Evolutionary conservation across 352 stramenopile genomes (phyloP), one percentile per base, ranked within the genome.

Genomic region (Pythium rishiriense): DNA sequence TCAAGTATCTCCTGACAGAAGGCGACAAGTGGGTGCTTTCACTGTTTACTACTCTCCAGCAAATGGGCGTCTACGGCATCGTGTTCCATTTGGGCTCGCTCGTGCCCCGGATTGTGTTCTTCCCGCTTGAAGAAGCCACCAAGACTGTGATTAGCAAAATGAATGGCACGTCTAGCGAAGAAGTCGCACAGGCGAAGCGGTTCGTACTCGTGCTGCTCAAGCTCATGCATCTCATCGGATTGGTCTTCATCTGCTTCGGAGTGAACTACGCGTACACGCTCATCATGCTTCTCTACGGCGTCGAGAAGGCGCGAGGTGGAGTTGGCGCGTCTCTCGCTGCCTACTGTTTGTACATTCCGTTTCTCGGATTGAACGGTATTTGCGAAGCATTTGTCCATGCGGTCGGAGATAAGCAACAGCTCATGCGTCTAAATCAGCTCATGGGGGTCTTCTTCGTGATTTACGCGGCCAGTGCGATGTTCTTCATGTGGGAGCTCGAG

Each of bases 1-100:
- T 99, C 68, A 99, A 99, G 78, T 98, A 99, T 75, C 65, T 97
- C 10, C 79, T 99, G 28, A 99, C 95, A 0, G 96, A 99, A 71
- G 97, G 93, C 19, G 96, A 99, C 76, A 97, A 97, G 69, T 97
- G 98, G 73, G 84, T 98, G 4, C 76, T 99, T 7, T 89, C 94
- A 15, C 64, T 89, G 4, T 86, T 97, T n/a, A 87, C 86, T 46
- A 88, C 83, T 49, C 85, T 93, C 43, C 85, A 98, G 72, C 82
- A 98, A 66, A 96, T 98, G 87, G 97, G 96, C 24, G 80, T 99
- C 8, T 99, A 99, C 73, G 96, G 96, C 48, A 88, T 99, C 43
- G 96, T 96, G 24, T 94, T 93, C 68, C 96, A 97, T 57, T 91
- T 99, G 59, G 97, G 97, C 14, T 98, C 95, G 22, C 83, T 99